Base-by-base conservation (phyloP, 2,329 filamentous ascomycete species). In the Botrytis galanthina region DNA sequence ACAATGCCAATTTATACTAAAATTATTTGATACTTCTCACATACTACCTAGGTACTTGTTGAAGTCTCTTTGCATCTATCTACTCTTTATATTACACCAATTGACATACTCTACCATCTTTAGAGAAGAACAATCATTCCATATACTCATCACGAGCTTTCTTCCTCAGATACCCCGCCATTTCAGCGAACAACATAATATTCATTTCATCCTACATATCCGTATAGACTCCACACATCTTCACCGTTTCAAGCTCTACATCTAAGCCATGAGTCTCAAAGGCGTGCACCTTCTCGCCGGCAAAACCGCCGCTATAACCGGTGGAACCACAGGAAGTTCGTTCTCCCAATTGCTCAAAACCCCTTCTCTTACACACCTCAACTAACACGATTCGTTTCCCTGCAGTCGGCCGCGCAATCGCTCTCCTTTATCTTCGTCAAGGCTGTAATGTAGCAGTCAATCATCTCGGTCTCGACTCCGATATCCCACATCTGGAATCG, bases 391-490 rank as follows among this genome's bases (percentile, higher is more conserved):
- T 72, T 14, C 9, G 8, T 20, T 37, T 10, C 7, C n/a, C 35
- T 20, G 39, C 8, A 73, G 97, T 97, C 78, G 94, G 94, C 70
- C 89, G 93, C 76, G 94, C 94, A 77, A 97, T 97, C 76, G 90
- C 92, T 60, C 87, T 97, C 69, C 91, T 91, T 78, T 97, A 93
- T 81, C 84, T 95, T 70, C 86, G 87, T 7, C 93, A 97, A 78
- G 94, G 94, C 77, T 92, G 92, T 77, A 87, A 88, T 80, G 92
- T 97, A 46, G 90, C 92, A 42, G 89, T 97, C 75, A 97, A 96
- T 84, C 92, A 96, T 80, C 87, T 95, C 3, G 92, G 88, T 73
- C 85, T 89, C 10, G 81, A 83, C 5, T 82, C 82, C 63, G 89
- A 91, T 82, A 78, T 81, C 48, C 75, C 79, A 5, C 87, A 90